Base-by-base conservation (phyloP, 2,329 filamentous ascomycete species). In the Claviceps purpurea region DNA sequence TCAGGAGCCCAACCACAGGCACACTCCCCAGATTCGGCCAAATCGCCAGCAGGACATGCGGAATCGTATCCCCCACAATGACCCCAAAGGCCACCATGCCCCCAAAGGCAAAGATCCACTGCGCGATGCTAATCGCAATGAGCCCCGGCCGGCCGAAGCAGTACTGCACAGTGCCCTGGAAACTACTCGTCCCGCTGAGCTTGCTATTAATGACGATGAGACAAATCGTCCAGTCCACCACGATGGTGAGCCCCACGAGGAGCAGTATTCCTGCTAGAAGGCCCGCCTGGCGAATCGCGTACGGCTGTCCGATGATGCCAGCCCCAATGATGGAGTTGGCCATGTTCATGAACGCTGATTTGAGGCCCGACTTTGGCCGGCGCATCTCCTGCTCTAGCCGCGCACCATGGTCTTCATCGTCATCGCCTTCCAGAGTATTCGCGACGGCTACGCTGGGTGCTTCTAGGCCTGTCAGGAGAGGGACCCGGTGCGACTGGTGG, bases 11-110 rank as follows among this genome's bases (percentile, higher is more conserved):
- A 18, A 97, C 68, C 22, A 96, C 85, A 0, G 88, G 82, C 65
- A 86, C 81, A 34, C 82, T 73, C 41, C 73, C 70, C 54, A 97
- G 65, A 2, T 79, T 79, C 0, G 93, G 90, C 72, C 91, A 95
- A 5, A 96, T 68, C 4, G 90, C 88, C 47, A 76, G 71, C 61
- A 97, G 68, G 47, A 98, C 93, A 65, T 90, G 88, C 3, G 93
- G 93, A 63, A 98, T 96, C 1, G 88, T 90, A 67, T 98, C 93
- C 54, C 93, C 93, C 10, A 98, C 87, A 62, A 98, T 96, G 62
- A 98, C 89, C 58, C 90, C 93, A 68, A 97, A 98, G 14, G 93
- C 93, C 52, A 98, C 82, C 93, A 98, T 98, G 57, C 93, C 93
- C 52, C 93, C 93, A 73, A 97, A 98, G 2, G 93, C 93, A 75